Evolutionary conservation across 331 rosid genomes (phyloP), one percentile per base, ranked within the genome.

Genomic region (Malus hybrid): DNA sequence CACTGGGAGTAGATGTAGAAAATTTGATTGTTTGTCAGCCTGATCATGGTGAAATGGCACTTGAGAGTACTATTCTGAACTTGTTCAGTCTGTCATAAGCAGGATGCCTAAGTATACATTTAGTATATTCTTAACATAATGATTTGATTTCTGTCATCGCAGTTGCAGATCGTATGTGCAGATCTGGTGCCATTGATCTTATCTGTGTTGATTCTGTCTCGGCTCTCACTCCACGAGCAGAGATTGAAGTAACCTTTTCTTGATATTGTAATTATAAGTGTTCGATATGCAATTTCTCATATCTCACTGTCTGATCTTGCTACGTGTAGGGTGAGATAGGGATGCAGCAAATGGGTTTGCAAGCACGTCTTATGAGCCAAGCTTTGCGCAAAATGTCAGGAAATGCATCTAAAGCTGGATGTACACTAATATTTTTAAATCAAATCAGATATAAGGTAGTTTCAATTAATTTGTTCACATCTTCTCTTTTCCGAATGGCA

Each of bases 281-380:
- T 52, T 60, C 60, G 62, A 30, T 57, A 46, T 32, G 29, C 42
- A 26, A 73, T 65, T 72, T 60, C 50, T 66, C 53, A 19, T 28
- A 67, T 79, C 76, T 80, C 75, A 89, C 83, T 71, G 44, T 55
- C 13, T 5, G 16, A 53, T 71, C 77, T 79, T 81, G 61, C 18
- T 66, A 44, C 63, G 48, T 72, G 24, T 68, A 92, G 99, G 97
- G 97, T 73, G 99, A 95, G 91, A 95, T 95, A 73, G 99, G 99
- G 64, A 95, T 95, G 99, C 99, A 95, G 72, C 99, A 95, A 87
- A 95, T 95, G 92, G 99, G 99, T 81, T 77, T 95, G 88, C 99
- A 95, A 81, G 99, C 99, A 72, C 97, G 99, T 75, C 97, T 95
- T 71, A 95, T 95, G 99, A 95, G 97, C 86, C 99, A 95, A 84